A percentile compares a stretch with the other conserved stretches of the same genome.
Evolutionary conservation across 208 protist species (phyloP).

Genomic region (Acanthamoeba royreba): DNA sequence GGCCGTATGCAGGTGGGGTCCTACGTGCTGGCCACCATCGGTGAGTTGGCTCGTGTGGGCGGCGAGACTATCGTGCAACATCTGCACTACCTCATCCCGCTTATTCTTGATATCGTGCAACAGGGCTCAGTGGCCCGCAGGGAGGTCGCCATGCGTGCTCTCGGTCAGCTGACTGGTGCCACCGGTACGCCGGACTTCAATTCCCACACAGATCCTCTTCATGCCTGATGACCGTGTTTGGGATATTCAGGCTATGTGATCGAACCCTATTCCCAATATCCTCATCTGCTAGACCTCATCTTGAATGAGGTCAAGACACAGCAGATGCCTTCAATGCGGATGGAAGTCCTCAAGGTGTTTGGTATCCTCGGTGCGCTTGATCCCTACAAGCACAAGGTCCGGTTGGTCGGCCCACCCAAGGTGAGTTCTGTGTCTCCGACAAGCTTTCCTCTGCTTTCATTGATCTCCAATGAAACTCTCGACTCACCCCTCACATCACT

Average conservation of each 20-base stretch:
- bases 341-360: conserved; percentile 84
- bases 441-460: too few relatives aligned
- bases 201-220: too few relatives aligned
- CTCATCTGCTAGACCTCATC: conserved; percentile 79
- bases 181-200: conserved; percentile 57
- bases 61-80: conserved; percentile 72
- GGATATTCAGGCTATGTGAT: conserved; percentile 81
- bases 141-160: conserved; percentile 67
- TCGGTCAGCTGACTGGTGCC: conserved; percentile 73
- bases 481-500: too few relatives aligned
- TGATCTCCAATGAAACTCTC: neutral
- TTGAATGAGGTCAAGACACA: conserved; percentile 79
- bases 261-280: conserved; percentile 77
- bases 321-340: conserved; percentile 62
- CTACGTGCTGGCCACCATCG: conserved; percentile 77
- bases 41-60: conserved; percentile 77
- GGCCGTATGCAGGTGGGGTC: conserved; percentile 63
- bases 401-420: neutral
- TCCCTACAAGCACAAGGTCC: conserved; percentile 80
- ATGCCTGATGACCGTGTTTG: too few relatives aligned
- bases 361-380: conserved; percentile 90
- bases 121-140: conserved; percentile 72
- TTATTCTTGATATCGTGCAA: conserved; percentile 83
- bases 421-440: too few relatives aligned
- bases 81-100: conserved; percentile 77